Conservation (phyloP, 441 rosid genomes). For the Mallotus japonicus region DNA sequence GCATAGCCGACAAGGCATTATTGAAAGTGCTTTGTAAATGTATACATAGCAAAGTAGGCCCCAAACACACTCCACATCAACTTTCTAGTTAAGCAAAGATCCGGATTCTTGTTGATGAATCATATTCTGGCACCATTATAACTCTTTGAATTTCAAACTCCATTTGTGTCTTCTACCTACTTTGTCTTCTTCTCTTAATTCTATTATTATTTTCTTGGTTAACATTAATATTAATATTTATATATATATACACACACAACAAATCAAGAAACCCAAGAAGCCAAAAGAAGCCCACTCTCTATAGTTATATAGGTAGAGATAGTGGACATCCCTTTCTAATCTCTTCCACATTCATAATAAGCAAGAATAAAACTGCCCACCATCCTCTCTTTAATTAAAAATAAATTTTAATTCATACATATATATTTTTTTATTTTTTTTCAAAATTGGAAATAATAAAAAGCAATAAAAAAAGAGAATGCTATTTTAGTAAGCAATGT, state of each 20-base stretch:
- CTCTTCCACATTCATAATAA: slow-evolving; percentile 35
- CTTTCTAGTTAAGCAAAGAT: slow-evolving; percentile 70
- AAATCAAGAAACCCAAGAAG: slow-evolving; percentile 16
- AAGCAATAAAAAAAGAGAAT: slow-evolving; percentile 10
- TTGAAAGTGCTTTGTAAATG: slow-evolving; percentile 47
- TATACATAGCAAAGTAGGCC: slow-evolving; percentile 36
- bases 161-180: slow-evolving; percentile 39
- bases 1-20: slow-evolving; percentile 78
- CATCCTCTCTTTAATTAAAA: slow-evolving; percentile 25
- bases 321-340: slow-evolving; percentile 49
- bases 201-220: too few species aligned
- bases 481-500: slow-evolving; percentile 54
- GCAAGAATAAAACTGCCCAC: slow-evolving; percentile 40
- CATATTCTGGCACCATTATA: slow-evolving; percentile 61
- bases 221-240: background rate
- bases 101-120: slow-evolving; percentile 62
- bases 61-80: slow-evolving; percentile 47
- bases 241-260: background rate
- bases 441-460: background rate
- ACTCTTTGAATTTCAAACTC: slow-evolving; percentile 35
- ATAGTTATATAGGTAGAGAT: background rate
- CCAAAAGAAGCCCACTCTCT: slow-evolving; percentile 5
- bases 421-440: background rate
- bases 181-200: slow-evolving; percentile 13
- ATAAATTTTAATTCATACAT: background rate